Conservation (phyloP, 129 eudicot species). For the Gnaphalium uliginosum region DNA sequence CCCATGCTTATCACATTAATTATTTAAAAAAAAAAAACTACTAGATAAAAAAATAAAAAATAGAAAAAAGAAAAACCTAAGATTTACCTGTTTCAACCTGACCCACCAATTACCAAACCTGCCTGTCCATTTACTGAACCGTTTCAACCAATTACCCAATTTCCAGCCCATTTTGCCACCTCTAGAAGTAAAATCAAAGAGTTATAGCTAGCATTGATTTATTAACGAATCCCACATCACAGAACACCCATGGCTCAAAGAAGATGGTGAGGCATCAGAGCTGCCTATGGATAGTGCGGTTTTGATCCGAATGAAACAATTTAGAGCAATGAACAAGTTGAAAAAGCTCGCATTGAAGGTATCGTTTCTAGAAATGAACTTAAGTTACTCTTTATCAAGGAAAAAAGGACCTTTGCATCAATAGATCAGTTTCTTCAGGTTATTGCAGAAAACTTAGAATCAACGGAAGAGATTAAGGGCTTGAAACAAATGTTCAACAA, state of each 20-base stretch:
- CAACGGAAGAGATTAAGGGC: constrained; percentile 84
- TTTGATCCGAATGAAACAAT: constrained; percentile 86
- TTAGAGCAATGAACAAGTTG: constrained; percentile 95
- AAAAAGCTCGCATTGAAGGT: constrained; percentile 91
- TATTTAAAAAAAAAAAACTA: no score
- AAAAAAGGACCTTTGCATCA: background rate
- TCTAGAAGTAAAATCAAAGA: background rate
- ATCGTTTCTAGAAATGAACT: constrained; percentile 7
- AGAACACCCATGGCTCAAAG: constrained; percentile 97
- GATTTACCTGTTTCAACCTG: no score
- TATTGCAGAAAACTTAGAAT: constrained; percentile 69
- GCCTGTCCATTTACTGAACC: no score
- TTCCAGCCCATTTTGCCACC: background rate
- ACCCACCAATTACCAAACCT: no score
- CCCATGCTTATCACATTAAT: no score
- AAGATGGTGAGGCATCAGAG: constrained; percentile 86
- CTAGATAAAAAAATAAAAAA: no score
- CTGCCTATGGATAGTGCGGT: constrained; percentile 86
- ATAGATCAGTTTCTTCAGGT: constrained; percentile 40
- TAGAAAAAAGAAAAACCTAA: no score
- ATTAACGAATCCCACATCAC: background rate
- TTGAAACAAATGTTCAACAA: constrained; percentile 81
- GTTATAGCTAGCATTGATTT: background rate
- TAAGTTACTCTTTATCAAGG: background rate
- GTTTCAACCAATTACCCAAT: background rate